Evolutionary conservation across 2,329 filamentous ascomycete species (phyloP).

Genomic region (Monosporascus sp.): DNA sequence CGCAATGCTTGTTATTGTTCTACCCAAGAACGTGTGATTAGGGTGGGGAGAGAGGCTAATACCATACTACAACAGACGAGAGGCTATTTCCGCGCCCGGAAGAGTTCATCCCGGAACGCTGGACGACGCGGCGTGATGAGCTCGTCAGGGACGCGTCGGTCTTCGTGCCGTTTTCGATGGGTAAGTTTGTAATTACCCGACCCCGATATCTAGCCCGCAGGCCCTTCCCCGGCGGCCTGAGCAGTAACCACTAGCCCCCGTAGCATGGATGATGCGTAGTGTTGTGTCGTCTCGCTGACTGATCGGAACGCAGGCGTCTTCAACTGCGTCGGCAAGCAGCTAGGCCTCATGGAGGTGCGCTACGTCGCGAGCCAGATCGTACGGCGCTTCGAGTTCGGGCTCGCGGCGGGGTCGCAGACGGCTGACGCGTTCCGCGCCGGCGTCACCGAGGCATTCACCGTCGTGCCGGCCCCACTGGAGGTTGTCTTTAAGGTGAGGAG

Average conservation of each 20-base stretch:
- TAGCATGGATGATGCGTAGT: too few species aligned
- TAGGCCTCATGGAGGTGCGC: conserved; percentile 29
- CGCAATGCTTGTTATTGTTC: background rate
- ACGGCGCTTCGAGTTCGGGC: conserved; percentile 2
- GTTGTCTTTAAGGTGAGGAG: background rate
- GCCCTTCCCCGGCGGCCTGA: background rate
- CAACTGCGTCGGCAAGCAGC: conserved; percentile 31
- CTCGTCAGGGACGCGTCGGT: conserved; percentile 15
- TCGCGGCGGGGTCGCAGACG: background rate
- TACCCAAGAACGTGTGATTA: background rate
- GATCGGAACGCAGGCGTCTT: conserved; percentile 12
- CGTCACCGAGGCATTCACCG: background rate
- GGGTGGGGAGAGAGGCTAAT: background rate
- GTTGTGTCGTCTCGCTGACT: too few species aligned
- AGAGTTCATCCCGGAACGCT: conserved; percentile 20
- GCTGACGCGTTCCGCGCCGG: background rate
- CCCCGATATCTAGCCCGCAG: background rate
- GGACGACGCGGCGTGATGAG: conserved; percentile 11
- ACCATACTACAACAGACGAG: conserved; percentile 5
- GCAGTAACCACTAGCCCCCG: background rate
- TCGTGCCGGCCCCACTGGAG: background rate
- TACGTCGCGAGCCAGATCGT: conserved; percentile 1
- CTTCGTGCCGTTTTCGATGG: conserved; percentile 24
- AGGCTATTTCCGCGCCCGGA: conserved; percentile 15
- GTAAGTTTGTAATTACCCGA: conserved; percentile 3